Conservation (phyloP, 2,329 filamentous ascomycete species). For the Calycina herbarum region DNA sequence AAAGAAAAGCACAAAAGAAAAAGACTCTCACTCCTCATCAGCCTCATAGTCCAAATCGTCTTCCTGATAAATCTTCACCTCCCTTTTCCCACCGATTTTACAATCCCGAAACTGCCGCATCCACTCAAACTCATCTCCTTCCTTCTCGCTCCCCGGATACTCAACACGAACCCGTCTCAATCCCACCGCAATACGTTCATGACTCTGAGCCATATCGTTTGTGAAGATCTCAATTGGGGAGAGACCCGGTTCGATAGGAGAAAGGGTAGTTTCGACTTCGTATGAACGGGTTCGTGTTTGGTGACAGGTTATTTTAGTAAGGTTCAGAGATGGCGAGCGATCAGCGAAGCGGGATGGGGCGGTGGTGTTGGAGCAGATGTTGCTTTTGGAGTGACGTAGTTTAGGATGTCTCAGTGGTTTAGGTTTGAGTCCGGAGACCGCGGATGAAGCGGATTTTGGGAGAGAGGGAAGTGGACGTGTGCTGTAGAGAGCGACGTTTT, state of each 20-base stretch:
- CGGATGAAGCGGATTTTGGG: conserved; percentile 10
- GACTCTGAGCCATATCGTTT: conserved; percentile 15
- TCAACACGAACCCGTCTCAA: conserved; percentile 7
- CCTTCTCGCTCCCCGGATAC: not conserved
- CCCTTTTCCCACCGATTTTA: conserved; percentile 1
- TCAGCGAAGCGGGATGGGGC: conserved; percentile 3
- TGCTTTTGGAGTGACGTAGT: not conserved
- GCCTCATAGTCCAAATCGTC: not conserved
- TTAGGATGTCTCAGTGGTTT: not conserved
- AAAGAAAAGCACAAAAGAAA: not conserved
- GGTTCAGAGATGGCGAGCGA: conserved; percentile 11
- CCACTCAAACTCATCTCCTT: conserved; percentile 12
- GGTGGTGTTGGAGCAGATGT: not conserved
- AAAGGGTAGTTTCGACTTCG: conserved; percentile 18
- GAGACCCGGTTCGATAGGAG: conserved; percentile 15
- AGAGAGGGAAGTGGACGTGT: conserved; percentile 23
- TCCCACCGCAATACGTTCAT: conserved; percentile 24
- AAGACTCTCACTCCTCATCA: conserved; percentile 2
- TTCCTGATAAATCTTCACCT: conserved; percentile 11
- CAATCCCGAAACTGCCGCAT: conserved; percentile 11
- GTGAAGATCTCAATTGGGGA: conserved; percentile 23
- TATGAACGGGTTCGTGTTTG: conserved; percentile 13
- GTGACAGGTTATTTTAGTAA: conserved; percentile 17
- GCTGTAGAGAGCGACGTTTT: conserved; percentile 18
- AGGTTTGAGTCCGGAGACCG: not conserved